Evolutionary conservation across 2,329 filamentous ascomycete species (phyloP), one percentile per base, ranked within the genome.

Genomic region (Ophiobolus disseminans): DNA sequence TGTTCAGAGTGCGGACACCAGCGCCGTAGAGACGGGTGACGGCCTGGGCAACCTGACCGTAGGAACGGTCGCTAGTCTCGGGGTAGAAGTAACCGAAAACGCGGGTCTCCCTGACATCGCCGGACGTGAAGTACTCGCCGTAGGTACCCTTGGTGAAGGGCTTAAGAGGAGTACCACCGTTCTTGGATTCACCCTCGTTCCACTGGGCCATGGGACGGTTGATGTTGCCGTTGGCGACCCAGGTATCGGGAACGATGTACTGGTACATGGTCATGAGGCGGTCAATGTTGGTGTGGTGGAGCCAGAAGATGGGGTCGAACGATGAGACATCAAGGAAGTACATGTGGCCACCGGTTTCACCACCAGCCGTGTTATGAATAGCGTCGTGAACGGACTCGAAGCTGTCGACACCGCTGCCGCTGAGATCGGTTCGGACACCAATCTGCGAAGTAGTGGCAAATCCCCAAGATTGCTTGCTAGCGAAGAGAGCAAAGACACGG

Each of bases 201-300:
- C 71, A 72, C 58, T 70, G 65, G 25, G 66, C 65, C 64, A 68
- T 70, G 48, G 50, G 41, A 13, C 57, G 64, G 55, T 56, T 57
- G 47, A 69, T 60, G 56, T 58, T 62, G 19, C 68, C 67, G 44
- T 7, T 86, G 77, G 42, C 73, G 13, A 91, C 81, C 73, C 85
- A 94, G n/a, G 82, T 82, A 35, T 84, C 76, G 1, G 88, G 88
- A 50, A 91, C 82, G 11, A 93, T 72, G 2, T 81, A 76, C 74
- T 94, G 90, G 88, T 89, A 93, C 66, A 95, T 82, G 43, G 89
- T 83, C 70, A 93, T 90, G 17, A 70, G 58, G 57, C 71, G 68
- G 50, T 74, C 71, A 17, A 74, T 48, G 49, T 74, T 74, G 65
- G 49, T 54, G 62, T 73, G 70, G 58, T 72, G 70, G n/a, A 73